phyloP scores from a whole-genome alignment of 768 basidiomycete genomes.

The Tricholoma furcatifolium region DNA sequence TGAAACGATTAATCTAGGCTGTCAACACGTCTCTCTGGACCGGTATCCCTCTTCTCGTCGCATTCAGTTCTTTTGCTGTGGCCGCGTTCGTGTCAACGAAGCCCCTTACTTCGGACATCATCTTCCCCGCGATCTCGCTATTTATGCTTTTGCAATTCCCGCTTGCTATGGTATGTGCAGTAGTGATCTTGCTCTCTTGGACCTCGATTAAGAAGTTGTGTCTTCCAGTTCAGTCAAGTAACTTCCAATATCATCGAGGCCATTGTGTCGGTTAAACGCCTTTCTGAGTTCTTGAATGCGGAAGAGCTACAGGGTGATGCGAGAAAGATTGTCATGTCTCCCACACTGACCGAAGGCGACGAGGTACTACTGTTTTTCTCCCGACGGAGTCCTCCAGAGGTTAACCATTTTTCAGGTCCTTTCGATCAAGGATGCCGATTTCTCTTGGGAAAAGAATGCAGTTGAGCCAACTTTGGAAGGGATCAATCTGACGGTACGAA shows the following conservation, averaged over 20 bases:
- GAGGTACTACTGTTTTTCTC: slow-evolving; percentile 36
- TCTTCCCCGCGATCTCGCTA: slow-evolving; percentile 93
- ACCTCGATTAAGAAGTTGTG: neutral
- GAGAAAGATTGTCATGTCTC: slow-evolving; percentile 47
- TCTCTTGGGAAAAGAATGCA: slow-evolving; percentile 68
- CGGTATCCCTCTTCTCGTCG: slow-evolving; percentile 72
- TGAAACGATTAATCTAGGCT: slow-evolving; percentile 33
- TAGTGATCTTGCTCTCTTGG: neutral
- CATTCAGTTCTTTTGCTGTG: slow-evolving; percentile 79
- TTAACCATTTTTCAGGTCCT: slow-evolving; percentile 43
- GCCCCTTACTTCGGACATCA: slow-evolving; percentile 85
- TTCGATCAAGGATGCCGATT: slow-evolving; percentile 73
- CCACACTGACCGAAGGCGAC: slow-evolving; percentile 52
- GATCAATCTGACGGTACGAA: slow-evolving; percentile 70
- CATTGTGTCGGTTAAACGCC: slow-evolving; percentile 75
- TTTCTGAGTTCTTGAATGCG: slow-evolving; percentile 72
- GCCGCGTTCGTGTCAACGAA: slow-evolving; percentile 59
- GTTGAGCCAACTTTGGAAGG: slow-evolving; percentile 68
- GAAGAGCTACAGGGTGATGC: slow-evolving; percentile 83
- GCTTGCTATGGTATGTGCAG: slow-evolving; percentile 64
- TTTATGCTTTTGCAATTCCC: slow-evolving; percentile 90
- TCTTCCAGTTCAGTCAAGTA: slow-evolving; percentile 62
- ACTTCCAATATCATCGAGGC: slow-evolving; percentile 85
- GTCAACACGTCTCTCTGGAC: slow-evolving; percentile 63
- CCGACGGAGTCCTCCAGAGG: neutral